Base-by-base conservation (phyloP, 2,329 filamentous ascomycete species). In the Malbranchea zuffiana region DNA sequence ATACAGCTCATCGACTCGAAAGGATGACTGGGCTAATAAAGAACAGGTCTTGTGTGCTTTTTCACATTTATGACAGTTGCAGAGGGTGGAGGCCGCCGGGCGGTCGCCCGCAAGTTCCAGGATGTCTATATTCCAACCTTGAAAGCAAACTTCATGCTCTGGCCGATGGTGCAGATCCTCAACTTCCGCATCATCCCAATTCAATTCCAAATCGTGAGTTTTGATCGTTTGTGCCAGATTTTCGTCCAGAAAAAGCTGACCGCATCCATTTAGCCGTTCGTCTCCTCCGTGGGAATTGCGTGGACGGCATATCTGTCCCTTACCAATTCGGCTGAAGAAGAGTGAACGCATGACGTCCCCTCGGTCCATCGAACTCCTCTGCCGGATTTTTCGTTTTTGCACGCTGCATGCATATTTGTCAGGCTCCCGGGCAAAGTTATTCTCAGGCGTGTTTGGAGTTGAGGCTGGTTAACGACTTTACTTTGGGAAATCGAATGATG, bases 11-110 rank as follows among this genome's bases (percentile, higher is more conserved):
- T 17, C 20, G 4, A 27, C 3, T 24, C 7, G 11, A 21, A 21
- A 5, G 6, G 5, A 16, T 18, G 7, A 6, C 10, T 12, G 8
- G 16, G 15, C 23, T 31, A 8, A 32, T 19, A 3, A 6, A 16
- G 18, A 31, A 10, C 46, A 76, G 74, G 83, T 65, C 74, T 98
- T 39, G 82, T 74, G 10, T 71, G 74, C 48, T 98, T 98, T 69
- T 98, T 96, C 60, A 86, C 83, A 1, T 88, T 80, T 62, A 96
- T 98, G 88, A 96, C 90, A 0, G 62, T 96, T 11, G 83, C 88
- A 8, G 90, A 98, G 63, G 90, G 90, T 17, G 90, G 90, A 40
- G 85, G 86, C 20, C 76, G 74, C 51, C 72, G 82, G 42, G 87
- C 83, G 5, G 71, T 98, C 33, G 65, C 71, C 44, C 73, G 79